Conservation (phyloP, 495 filamentous ascomycete genomes). For the Neurospora intermedia region DNA sequence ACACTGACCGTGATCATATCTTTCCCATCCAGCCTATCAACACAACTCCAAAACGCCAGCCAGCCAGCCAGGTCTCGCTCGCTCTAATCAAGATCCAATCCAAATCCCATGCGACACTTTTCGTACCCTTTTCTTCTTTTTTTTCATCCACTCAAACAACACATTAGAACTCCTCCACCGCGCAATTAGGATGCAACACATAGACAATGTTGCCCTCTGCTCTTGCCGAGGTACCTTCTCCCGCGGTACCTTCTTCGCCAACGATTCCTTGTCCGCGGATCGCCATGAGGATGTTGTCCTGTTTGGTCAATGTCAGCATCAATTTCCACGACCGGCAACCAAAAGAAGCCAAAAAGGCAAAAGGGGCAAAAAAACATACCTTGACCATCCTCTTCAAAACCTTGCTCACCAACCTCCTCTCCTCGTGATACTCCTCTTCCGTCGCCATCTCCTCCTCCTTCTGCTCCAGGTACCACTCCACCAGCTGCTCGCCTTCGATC, state of each 20-base stretch:
- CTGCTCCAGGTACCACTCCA: slow-evolving; percentile 91
- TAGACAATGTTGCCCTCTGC: slow-evolving; percentile 55
- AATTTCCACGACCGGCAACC: no score
- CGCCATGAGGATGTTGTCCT: slow-evolving; percentile 90
- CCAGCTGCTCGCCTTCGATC: slow-evolving; percentile 74
- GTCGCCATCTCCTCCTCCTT: slow-evolving; percentile 72
- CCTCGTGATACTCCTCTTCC: slow-evolving; percentile 67
- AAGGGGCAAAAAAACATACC: slow-evolving; percentile 41
- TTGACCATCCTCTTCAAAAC: slow-evolving; percentile 94
- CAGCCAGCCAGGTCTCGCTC: no score
- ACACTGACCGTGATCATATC: no score
- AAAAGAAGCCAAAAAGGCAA: no score
- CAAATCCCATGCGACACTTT: no score
- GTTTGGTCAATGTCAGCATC: no score
- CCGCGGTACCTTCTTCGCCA: slow-evolving; percentile 39
- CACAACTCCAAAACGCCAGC: no score
- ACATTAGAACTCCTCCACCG: slow-evolving; percentile 47
- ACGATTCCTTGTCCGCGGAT: slow-evolving; percentile 75
- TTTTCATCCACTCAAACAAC: no score
- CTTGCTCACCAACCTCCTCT: slow-evolving; percentile 70
- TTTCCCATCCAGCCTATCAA: no score
- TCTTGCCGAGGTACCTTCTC: slow-evolving; percentile 29
- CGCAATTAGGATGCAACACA: slow-evolving; percentile 90
- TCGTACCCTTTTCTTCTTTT: no score
- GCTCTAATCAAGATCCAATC: no score